Evolutionary conservation across 1,139 yeast species (phyloP).

Genomic region (Saccharomyces hybrid): DNA sequence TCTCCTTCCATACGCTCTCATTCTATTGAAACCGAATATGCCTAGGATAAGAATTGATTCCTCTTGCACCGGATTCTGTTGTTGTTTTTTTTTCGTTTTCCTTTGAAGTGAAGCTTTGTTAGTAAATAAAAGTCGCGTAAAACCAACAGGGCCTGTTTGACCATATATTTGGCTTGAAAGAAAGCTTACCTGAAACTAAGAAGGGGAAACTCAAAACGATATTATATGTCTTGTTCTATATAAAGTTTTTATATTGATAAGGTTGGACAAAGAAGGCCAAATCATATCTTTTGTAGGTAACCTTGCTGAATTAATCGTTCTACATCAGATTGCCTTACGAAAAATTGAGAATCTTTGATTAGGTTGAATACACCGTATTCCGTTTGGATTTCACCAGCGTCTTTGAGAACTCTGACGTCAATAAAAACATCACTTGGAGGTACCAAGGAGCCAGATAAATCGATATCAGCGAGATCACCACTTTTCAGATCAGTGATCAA

Average conservation of each 20-base stretch:
- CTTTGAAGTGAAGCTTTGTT: not conserved
- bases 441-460: slow-evolving; percentile 73
- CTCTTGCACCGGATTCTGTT: not conserved
- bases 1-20: not conserved
- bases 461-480: slow-evolving; percentile 65
- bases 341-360: slow-evolving; percentile 92
- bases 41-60: not conserved
- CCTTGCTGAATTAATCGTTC: slow-evolving; percentile 93
- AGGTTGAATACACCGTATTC: slow-evolving; percentile 94
- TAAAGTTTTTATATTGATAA: not conserved
- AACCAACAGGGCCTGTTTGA: not conserved
- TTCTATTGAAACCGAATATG: not conserved
- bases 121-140: not conserved
- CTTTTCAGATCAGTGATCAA: slow-evolving; percentile 71
- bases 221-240: not conserved
- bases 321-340: slow-evolving; percentile 88
- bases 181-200: not conserved
- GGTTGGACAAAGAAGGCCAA: not conserved
- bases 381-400: slow-evolving; percentile 96
- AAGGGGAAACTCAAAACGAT: not conserved
- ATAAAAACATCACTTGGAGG: slow-evolving; percentile 91
- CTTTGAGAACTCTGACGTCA: slow-evolving; percentile 85
- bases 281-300: slow-evolving; percentile 63
- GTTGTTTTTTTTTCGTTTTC: not conserved
- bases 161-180: not conserved